Base-by-base conservation (phyloP, 192 early-diverging fungal species). In the Coemansia sp. region DNA sequence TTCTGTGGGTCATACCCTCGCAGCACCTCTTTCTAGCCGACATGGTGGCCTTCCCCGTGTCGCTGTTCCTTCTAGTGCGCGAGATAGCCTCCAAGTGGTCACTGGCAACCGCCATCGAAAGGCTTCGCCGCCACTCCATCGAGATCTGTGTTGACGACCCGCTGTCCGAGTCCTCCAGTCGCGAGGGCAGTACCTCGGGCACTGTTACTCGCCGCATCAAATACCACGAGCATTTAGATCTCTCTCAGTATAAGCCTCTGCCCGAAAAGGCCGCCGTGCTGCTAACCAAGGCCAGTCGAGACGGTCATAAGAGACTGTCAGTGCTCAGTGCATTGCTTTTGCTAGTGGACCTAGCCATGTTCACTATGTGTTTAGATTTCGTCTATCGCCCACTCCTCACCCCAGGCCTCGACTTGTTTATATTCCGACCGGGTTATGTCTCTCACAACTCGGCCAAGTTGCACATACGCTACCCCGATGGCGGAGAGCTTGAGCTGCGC, bases 291-390 rank as follows among this genome's bases (percentile, higher is more conserved):
- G 38, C 53, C 16, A 28, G 11, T 18, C 24, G 43, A 3, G 18
- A 28, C 16, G 57, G 33, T 0, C 40, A 14, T 10, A 37, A 24
- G 26, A 21, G 66, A n/a, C 26, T 77, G n/a, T 48, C 65, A 8
- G 6, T 45, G 34, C 23, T 39, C 36, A 74, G 61, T 37, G 14
- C 63, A 3, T 2, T 72, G 9, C 55, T 81, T 14, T 57, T 81
- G 51, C 21, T 62, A 1, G 63, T 66, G 16, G 64, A 83, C 23
- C n/a, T 83, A 0, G 57, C 43, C 9, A 24, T 73, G 55, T 74
- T 74, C 59, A 67, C 73, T 3, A 79, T 83, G 73, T 62, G 78
- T 0, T 45, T 83, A 11, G 82, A 84, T 60, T 79, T 76, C 74
- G 82, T 76, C 3, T 84, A 77, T 42, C 70, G 71, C 18, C 83